Evolutionary conservation across 106 monocot genomes (phyloP).

Genomic region (Dioscorea dumetorum): DNA sequence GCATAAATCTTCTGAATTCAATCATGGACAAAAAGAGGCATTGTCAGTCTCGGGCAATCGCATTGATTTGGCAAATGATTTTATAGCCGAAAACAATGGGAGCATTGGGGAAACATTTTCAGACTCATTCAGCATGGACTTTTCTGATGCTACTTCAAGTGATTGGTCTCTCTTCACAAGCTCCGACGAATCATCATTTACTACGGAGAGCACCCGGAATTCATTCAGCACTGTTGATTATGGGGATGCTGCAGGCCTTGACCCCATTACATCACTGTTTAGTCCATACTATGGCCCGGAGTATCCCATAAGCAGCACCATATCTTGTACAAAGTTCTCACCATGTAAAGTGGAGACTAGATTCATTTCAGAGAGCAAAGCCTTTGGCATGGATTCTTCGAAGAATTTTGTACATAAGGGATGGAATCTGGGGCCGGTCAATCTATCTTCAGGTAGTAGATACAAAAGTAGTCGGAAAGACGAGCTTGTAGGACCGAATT

Average conservation of each 20-base stretch:
- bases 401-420: slow-evolving; percentile 33
- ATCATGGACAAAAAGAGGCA: neutral
- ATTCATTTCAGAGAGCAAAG: slow-evolving; percentile 26
- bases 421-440: slow-evolving; percentile 13
- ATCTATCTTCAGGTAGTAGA: neutral
- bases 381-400: slow-evolving; percentile 28
- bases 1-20: slow-evolving; percentile 23
- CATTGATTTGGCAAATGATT: slow-evolving; percentile 5
- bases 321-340: slow-evolving; percentile 36
- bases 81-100: slow-evolving; percentile 8
- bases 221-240: slow-evolving; percentile 85
- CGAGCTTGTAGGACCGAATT: slow-evolving; percentile 1
- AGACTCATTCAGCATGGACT: slow-evolving; percentile 35
- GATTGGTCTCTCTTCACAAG: slow-evolving; percentile 95
- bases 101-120: slow-evolving; percentile 3
- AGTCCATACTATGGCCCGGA: slow-evolving; percentile 43
- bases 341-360: slow-evolving; percentile 22
- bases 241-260: slow-evolving; percentile 35
- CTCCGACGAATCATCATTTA: slow-evolving; percentile 94
- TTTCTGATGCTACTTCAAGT: slow-evolving; percentile 83
- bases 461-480: slow-evolving; percentile 10
- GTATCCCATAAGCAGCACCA: slow-evolving; percentile 23
- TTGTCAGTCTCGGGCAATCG: neutral
- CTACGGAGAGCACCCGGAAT: slow-evolving; percentile 84
- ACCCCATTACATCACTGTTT: slow-evolving; percentile 75